A percentile compares a stretch with the other conserved stretches of the same genome.
These are phyloP conservation scores for Geotrichum ghanense DNA, from an alignment of 805 yeast genomes.

Conservation along the genomic window DNA sequence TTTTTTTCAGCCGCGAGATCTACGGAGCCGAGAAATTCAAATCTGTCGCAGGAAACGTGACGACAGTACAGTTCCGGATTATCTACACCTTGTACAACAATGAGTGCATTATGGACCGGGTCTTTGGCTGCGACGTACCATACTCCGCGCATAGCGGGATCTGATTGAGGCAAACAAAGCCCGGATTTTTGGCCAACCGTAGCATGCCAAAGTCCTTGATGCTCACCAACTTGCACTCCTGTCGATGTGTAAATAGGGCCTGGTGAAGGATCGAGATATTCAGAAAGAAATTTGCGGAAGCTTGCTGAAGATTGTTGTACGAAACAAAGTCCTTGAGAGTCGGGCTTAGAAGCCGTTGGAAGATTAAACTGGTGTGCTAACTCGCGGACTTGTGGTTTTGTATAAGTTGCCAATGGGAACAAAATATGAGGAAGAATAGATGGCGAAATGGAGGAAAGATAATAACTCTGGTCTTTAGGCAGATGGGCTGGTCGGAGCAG, in stretches of 20 bases:
- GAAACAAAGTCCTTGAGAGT: slow-evolving; percentile 92
- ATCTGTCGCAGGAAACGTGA: slow-evolving; percentile 31
- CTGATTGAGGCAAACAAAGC: slow-evolving; percentile 80
- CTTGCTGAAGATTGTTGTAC: slow-evolving; percentile 54
- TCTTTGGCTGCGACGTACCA: slow-evolving; percentile 83
- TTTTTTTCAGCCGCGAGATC: slow-evolving; percentile 2
- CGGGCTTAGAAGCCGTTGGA: slow-evolving; percentile 68
- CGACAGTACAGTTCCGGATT: slow-evolving; percentile 43
- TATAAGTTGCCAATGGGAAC: slow-evolving; percentile 71
- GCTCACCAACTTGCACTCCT: slow-evolving; percentile 69
- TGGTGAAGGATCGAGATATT: slow-evolving; percentile 59
- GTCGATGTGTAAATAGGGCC: slow-evolving; percentile 73
- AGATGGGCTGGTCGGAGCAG: slow-evolving; percentile 47
- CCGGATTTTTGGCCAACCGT: slow-evolving; percentile 85
- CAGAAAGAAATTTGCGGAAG: slow-evolving; percentile 61
- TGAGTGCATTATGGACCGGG: slow-evolving; percentile 52
- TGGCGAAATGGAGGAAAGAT: slow-evolving; percentile 56
- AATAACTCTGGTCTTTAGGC: slow-evolving; percentile 83
- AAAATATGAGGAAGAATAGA: slow-evolving; percentile 37
- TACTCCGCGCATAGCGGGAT: slow-evolving; percentile 57
- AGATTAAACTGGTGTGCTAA: slow-evolving; percentile 46
- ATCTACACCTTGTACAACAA: slow-evolving; percentile 64
- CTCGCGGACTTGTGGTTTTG: slow-evolving; percentile 63
- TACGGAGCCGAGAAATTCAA: slow-evolving; percentile 37
- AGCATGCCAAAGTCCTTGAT: slow-evolving; percentile 86